phyloP scores from a whole-genome alignment of 1,284 basidiomycete genomes.

The Cryptococcus sp. region DNA sequence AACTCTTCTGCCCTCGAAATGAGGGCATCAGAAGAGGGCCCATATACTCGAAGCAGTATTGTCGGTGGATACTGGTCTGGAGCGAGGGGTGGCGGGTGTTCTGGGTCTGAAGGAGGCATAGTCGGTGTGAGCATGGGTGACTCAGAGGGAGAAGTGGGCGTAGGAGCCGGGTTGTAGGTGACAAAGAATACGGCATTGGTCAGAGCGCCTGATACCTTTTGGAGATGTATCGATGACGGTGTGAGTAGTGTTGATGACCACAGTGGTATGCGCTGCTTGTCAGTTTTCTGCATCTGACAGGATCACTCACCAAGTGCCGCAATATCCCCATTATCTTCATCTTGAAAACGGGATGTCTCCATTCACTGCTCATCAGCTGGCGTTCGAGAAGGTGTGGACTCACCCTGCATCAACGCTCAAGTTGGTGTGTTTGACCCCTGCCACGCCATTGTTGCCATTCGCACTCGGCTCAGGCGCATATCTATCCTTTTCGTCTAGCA shows the following conservation, averaged over 20 bases:
- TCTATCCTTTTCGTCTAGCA: slow-evolving; percentile 20
- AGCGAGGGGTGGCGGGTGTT: slow-evolving; percentile 33
- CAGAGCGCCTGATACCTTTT: slow-evolving; percentile 83
- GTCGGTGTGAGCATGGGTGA: slow-evolving; percentile 52
- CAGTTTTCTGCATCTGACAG: slow-evolving; percentile 4
- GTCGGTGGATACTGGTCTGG: slow-evolving; percentile 59
- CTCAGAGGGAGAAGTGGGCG: slow-evolving; percentile 47
- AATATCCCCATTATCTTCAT: slow-evolving; percentile 47
- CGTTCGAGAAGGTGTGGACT: slow-evolving; percentile 47
- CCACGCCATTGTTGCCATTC: slow-evolving; percentile 54
- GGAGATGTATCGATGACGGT: slow-evolving; percentile 62
- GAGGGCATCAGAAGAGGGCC: slow-evolving; percentile 76
- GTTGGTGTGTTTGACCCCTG: slow-evolving; percentile 67
- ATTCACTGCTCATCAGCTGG: slow-evolving; percentile 34
- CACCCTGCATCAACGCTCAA: slow-evolving; percentile 70
- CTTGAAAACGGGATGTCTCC: slow-evolving; percentile 53
- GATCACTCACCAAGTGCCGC: slow-evolving; percentile 34
- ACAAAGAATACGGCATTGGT: slow-evolving; percentile 96
- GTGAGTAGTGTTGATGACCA: slow-evolving; percentile 53
- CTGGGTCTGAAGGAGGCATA: slow-evolving; percentile 45
- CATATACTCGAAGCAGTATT: slow-evolving; percentile 83
- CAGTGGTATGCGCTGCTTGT: slow-evolving; percentile 39
- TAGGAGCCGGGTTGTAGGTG: slow-evolving; percentile 56
- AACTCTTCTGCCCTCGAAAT: slow-evolving; percentile 84
- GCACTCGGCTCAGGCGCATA: slow-evolving; percentile 20